phyloP scores from a whole-genome alignment of 1,284 basidiomycete genomes.

The Chondrostereum purpureum region DNA sequence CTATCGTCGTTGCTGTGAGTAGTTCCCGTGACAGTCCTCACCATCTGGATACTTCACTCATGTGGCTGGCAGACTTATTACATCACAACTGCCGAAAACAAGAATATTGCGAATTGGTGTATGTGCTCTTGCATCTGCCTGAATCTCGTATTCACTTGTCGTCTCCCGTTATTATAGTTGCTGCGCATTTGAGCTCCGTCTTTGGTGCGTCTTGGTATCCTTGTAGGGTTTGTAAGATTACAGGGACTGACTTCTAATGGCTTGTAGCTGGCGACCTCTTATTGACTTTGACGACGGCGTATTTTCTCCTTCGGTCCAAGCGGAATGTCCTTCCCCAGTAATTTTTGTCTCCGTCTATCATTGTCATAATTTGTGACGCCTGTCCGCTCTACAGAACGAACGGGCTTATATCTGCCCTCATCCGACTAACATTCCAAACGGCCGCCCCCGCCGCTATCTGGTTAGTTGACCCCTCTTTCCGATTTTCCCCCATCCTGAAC shows the following conservation, averaged over 20 bases:
- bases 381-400: constrained; percentile 13
- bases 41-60: not conserved
- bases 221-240: too few species aligned
- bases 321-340: constrained; percentile 24
- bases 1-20: constrained; percentile 21
- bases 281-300: constrained; percentile 23
- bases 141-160: too few species aligned
- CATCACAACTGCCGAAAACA: constrained; percentile 13
- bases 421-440: constrained; percentile 29
- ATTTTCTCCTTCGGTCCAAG: constrained; percentile 22
- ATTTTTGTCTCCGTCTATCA: constrained; percentile 1
- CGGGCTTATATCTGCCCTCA: constrained; percentile 22
- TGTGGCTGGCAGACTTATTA: constrained; percentile 15
- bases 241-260: too few species aligned
- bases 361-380: not conserved
- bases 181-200: constrained; percentile 24
- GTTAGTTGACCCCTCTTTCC: constrained; percentile 13
- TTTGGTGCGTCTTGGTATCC: constrained; percentile 20
- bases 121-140: constrained; percentile 10
- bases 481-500: not conserved
- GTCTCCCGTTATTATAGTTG: constrained; percentile 16
- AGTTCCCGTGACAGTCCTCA: not conserved
- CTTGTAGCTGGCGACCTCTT: constrained; percentile 24
- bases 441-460: constrained; percentile 28
- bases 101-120: constrained; percentile 24